A percentile compares a stretch with the other conserved stretches of the same genome.
Evolutionary conservation across 352 stramenopile genomes (phyloP).

Genomic region (Pythium aphanidermatum): DNA sequence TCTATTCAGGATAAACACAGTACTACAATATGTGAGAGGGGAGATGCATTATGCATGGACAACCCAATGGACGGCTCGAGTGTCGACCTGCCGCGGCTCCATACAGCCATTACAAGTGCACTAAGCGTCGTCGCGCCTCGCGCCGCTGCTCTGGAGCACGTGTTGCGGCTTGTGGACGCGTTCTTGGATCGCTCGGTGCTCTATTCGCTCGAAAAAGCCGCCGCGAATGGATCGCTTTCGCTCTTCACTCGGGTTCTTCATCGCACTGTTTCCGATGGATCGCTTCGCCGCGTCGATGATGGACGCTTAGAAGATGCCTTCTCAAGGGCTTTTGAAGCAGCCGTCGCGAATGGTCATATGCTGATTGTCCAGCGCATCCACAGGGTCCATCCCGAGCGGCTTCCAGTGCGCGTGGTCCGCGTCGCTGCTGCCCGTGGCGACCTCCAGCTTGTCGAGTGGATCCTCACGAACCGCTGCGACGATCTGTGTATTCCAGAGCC

Average conservation of each 20-base stretch:
- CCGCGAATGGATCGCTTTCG: background rate
- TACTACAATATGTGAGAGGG: too few relatives aligned
- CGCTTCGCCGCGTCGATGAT: background rate
- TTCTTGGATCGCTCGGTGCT: slow-evolving; percentile 12
- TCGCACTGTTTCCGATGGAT: background rate
- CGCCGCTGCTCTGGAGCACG: slow-evolving; percentile 7
- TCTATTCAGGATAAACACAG: too few relatives aligned
- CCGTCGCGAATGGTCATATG: slow-evolving; percentile 4
- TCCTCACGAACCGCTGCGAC: slow-evolving; percentile 12
- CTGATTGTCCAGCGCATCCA: slow-evolving; percentile 13
- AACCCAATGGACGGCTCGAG: too few relatives aligned
- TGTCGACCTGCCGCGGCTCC: too few relatives aligned
- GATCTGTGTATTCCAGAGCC: slow-evolving; percentile 5
- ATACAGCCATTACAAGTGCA: too few relatives aligned
- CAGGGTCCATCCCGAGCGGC: background rate
- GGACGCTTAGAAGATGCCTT: slow-evolving; percentile 9
- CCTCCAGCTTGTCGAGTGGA: slow-evolving; percentile 6
- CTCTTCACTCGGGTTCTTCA: slow-evolving; percentile 18
- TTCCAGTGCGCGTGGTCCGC: slow-evolving; percentile 3
- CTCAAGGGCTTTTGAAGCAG: slow-evolving; percentile 6
- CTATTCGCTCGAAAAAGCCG: slow-evolving; percentile 5
- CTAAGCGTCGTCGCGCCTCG: too few relatives aligned
- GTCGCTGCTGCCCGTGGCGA: slow-evolving; percentile 3
- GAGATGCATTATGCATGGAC: too few relatives aligned
- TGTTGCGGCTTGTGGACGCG: slow-evolving; percentile 1